Conservation (phyloP, 768 basidiomycete genomes). For the Russula olivacea region DNA sequence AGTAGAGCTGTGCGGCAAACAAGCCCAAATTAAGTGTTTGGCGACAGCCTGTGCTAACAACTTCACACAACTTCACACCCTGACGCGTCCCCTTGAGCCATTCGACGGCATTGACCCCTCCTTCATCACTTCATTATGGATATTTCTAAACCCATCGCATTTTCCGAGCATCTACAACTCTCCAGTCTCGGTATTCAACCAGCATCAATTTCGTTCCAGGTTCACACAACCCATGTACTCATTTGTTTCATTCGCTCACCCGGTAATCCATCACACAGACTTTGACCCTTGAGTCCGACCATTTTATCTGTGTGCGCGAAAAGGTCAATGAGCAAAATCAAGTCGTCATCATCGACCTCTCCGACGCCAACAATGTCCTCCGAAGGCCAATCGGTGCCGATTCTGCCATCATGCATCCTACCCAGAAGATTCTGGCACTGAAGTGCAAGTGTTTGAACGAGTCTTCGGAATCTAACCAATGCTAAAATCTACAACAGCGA, state of each 20-base stretch:
- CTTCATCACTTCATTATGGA: slow-evolving; percentile 29
- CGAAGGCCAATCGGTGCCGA: slow-evolving; percentile 97
- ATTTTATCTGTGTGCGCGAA: slow-evolving; percentile 97
- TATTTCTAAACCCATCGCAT: slow-evolving; percentile 69
- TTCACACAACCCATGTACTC: slow-evolving; percentile 35
- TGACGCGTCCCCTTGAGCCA: slow-evolving; percentile 16
- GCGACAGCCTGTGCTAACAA: neutral
- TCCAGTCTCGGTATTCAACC: slow-evolving; percentile 95
- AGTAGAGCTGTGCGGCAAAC: slow-evolving; percentile 10
- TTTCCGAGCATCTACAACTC: slow-evolving; percentile 89
- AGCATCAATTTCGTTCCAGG: slow-evolving; percentile 95
- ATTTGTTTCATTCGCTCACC: slow-evolving; percentile 4
- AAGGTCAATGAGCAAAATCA: slow-evolving; percentile 93
- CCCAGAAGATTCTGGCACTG: slow-evolving; percentile 92
- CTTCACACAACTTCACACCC: neutral
- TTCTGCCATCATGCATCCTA: slow-evolving; percentile 97
- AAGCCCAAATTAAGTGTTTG: slow-evolving; percentile 22
- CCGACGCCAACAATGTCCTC: slow-evolving; percentile 95
- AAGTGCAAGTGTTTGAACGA: slow-evolving; percentile 54
- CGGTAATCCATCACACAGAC: slow-evolving; percentile 43
- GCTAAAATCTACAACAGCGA: slow-evolving; percentile 47
- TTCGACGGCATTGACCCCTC: slow-evolving; percentile 12
- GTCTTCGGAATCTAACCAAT: neutral
- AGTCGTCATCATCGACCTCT: slow-evolving; percentile 97
- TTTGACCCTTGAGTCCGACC: slow-evolving; percentile 93